Conservation (phyloP, 1,284 basidiomycete genomes). For the Ceratobasidium sp. region DNA sequence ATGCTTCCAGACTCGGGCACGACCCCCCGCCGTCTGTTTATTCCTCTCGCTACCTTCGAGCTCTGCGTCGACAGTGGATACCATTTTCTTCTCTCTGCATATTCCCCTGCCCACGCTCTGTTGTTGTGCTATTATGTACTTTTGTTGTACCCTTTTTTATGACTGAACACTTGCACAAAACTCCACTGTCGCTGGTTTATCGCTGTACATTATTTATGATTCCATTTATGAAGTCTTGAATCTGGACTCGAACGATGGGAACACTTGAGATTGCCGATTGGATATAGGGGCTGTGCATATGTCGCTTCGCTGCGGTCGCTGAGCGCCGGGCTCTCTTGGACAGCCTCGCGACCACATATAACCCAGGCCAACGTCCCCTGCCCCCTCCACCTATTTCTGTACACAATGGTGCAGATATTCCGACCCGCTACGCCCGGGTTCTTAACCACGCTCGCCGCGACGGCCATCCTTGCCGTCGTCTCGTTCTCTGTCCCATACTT, state of each 20-base stretch:
- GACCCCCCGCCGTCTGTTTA: background rate
- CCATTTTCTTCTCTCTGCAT: slow-evolving; percentile 33
- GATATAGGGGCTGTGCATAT: background rate
- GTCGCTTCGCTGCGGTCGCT: slow-evolving; percentile 22
- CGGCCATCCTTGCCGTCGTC: slow-evolving; percentile 79
- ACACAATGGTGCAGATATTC: slow-evolving; percentile 55
- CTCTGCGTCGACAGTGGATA: slow-evolving; percentile 38
- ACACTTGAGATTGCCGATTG: background rate
- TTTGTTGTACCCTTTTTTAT: slow-evolving; percentile 19
- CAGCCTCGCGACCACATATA: slow-evolving; percentile 42
- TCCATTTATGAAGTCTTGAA: slow-evolving; percentile 32
- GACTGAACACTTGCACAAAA: slow-evolving; percentile 35
- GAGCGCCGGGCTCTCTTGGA: slow-evolving; percentile 11
- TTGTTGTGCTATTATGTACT: slow-evolving; percentile 39
- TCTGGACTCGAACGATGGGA: slow-evolving; percentile 2
- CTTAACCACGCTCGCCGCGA: slow-evolving; percentile 77
- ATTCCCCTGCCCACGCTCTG: slow-evolving; percentile 4
- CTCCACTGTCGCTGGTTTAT: slow-evolving; percentile 14
- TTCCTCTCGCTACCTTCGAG: background rate
- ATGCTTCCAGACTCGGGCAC: slow-evolving; percentile 4
- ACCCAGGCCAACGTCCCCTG: background rate
- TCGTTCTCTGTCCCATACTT: slow-evolving; percentile 87
- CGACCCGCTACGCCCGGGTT: slow-evolving; percentile 88
- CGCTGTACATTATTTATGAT: slow-evolving; percentile 34
- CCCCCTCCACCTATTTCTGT: background rate